Evolutionary conservation across 495 filamentous ascomycete genomes (phyloP).

Genomic region (Penicillium egyptiacum): DNA sequence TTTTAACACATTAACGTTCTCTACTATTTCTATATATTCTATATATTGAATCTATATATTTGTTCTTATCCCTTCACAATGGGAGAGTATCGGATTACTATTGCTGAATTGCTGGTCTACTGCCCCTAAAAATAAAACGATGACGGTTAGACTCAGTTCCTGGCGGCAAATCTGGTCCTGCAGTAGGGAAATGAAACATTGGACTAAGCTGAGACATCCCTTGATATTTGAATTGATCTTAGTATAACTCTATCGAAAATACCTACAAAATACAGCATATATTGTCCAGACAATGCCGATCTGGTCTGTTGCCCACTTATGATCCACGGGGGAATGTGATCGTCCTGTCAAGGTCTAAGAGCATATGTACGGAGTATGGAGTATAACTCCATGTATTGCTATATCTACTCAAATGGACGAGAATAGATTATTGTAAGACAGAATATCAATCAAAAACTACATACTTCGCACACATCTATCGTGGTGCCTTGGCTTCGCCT

Average conservation of each 20-base stretch:
- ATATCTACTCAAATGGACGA: neutral
- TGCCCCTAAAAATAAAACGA: conserved; percentile 3
- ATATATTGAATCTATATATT: neutral
- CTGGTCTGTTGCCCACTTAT: neutral
- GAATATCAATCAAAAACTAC: neutral
- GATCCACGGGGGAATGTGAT: conserved; percentile 5
- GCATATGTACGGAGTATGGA: neutral
- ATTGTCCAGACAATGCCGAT: neutral
- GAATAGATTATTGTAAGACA: neutral
- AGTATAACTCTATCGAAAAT: neutral
- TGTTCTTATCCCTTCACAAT: neutral
- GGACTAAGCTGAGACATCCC: neutral
- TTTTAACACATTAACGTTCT: neutral
- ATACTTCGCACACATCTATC: neutral
- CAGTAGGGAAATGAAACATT: conserved; percentile 6
- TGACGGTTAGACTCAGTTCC: conserved; percentile 7
- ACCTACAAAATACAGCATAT: too few relatives aligned
- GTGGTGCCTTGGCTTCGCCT: neutral
- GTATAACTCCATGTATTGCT: neutral
- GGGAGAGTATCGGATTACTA: neutral
- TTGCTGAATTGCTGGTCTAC: neutral
- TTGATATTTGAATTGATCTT: neutral
- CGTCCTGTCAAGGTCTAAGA: neutral
- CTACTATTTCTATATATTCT: neutral
- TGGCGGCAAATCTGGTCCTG: conserved; percentile 5